Percentiles rank a stretch among this genome's conserved stretches.
phyloP scores from a whole-genome alignment of 129 eudicot genomes.

The Artemisia annua region DNA sequence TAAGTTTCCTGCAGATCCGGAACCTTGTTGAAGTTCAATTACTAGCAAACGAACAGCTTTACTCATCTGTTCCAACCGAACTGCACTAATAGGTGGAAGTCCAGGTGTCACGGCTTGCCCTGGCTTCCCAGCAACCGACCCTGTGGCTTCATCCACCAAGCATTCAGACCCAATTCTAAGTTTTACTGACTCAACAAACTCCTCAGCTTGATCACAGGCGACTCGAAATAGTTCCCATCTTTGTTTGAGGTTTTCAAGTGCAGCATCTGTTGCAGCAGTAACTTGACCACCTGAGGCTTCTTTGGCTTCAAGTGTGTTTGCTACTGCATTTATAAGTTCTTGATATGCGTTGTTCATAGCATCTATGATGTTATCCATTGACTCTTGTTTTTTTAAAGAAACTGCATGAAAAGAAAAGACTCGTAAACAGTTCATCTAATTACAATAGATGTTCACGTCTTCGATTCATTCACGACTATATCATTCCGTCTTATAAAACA shows the following conservation, averaged over 20 bases:
- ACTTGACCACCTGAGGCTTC: conserved; percentile 64
- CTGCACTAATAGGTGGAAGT: conserved; percentile 90
- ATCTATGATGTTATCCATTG: conserved; percentile 82
- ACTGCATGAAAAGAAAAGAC: not conserved
- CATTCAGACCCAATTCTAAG: conserved; percentile 92
- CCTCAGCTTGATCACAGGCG: conserved; percentile 94
- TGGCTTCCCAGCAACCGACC: conserved; percentile 55
- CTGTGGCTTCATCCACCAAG: conserved; percentile 90
- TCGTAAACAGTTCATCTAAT: too few species aligned
- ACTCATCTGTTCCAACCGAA: conserved; percentile 92
- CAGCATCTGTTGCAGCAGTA: conserved; percentile 68
- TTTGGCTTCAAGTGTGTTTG: conserved; percentile 63
- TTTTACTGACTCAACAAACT: conserved; percentile 85
- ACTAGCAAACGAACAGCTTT: conserved; percentile 94
- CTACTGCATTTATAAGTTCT: conserved; percentile 63
- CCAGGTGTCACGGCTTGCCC: conserved; percentile 58
- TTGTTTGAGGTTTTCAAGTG: conserved; percentile 81
- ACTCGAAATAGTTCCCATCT: conserved; percentile 82
- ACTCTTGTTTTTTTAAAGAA: not conserved
- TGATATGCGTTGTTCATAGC: conserved; percentile 70
- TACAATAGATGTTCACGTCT: too few species aligned
- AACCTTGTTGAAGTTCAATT: conserved; percentile 87
- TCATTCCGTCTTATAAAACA: too few species aligned
- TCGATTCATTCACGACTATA: too few species aligned
- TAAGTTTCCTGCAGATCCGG: conserved; percentile 57